Conservation (phyloP, 129 eudicot species). For the Pittosporum tobira region DNA sequence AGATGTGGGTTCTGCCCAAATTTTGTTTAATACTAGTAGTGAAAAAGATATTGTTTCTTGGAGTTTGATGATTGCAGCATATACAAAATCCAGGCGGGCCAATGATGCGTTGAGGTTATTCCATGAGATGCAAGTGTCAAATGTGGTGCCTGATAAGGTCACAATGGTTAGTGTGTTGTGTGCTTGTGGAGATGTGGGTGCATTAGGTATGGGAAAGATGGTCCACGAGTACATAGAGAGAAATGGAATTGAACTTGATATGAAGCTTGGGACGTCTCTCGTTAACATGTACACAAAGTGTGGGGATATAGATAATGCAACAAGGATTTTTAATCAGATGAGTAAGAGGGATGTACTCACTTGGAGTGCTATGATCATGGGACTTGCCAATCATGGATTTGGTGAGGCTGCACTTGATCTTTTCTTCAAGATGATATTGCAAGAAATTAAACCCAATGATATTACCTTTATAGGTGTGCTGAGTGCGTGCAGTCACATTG, state of each 20-base stretch:
- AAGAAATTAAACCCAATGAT: slow-evolving; percentile 8
- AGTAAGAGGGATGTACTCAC: neutral
- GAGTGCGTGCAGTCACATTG: slow-evolving; percentile 12
- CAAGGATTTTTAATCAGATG: neutral
- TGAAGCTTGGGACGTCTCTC: slow-evolving; percentile 1
- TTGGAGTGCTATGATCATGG: slow-evolving; percentile 12
- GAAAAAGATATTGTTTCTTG: slow-evolving; percentile 12
- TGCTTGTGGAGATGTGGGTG: slow-evolving; percentile 14
- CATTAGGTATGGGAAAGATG: slow-evolving; percentile 10
- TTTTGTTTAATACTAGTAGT: slow-evolving; percentile 5
- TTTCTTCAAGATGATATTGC: slow-evolving; percentile 8
- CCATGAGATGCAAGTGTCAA: slow-evolving; percentile 23
- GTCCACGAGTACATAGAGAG: slow-evolving; percentile 5
- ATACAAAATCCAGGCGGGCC: slow-evolving; percentile 3
- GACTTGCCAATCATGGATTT: slow-evolving; percentile 10
- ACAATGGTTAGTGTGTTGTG: slow-evolving; percentile 13
- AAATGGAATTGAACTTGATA: neutral
- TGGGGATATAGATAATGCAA: slow-evolving; percentile 11
- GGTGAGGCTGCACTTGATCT: slow-evolving; percentile 11
- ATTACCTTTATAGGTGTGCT: slow-evolving; percentile 13
- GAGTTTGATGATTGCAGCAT: slow-evolving; percentile 7
- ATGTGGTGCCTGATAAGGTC: slow-evolving; percentile 11
- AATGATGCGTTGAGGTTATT: slow-evolving; percentile 27
- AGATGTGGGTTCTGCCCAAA: slow-evolving; percentile 10
- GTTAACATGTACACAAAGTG: slow-evolving; percentile 16